Evolutionary conservation across 1,139 yeast species (phyloP).

Genomic region (Yarrowia galli): DNA sequence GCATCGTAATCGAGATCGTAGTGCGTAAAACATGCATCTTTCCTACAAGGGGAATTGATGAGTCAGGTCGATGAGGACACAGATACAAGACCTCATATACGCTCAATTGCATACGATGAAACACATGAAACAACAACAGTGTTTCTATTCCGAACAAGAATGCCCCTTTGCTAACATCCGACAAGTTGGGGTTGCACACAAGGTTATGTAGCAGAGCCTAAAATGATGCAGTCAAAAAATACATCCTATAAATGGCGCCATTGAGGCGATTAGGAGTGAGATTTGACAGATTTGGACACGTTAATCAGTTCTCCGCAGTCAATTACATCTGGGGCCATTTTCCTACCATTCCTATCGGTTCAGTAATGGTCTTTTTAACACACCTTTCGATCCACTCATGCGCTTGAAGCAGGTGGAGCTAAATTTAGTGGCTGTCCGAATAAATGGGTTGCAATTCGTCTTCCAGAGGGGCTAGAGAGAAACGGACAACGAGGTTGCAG

Average conservation of each 20-base stretch:
- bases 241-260: not conserved
- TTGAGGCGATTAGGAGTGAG: not conserved
- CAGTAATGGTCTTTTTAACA: not conserved
- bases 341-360: not conserved
- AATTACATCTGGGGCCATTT: not conserved
- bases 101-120: too few species aligned
- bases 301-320: not conserved
- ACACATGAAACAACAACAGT: too few species aligned
- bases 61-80: too few species aligned
- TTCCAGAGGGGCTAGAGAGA: not conserved
- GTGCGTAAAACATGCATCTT: too few species aligned
- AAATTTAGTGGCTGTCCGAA: not conserved
- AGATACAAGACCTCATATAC: too few species aligned
- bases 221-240: not conserved
- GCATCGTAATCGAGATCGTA: too few species aligned
- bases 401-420: constrained; percentile 1
- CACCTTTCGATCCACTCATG: not conserved
- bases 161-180: not conserved
- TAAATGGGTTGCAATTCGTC: too few species aligned
- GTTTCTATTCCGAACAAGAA: too few species aligned
- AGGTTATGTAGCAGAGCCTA: not conserved
- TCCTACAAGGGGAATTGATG: too few species aligned
- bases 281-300: too few species aligned
- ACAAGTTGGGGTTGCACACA: not conserved
- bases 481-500: not conserved